phyloP scores from a whole-genome alignment of 2,329 filamentous ascomycete genomes.

The Beauveria scarabaeidicola region DNA sequence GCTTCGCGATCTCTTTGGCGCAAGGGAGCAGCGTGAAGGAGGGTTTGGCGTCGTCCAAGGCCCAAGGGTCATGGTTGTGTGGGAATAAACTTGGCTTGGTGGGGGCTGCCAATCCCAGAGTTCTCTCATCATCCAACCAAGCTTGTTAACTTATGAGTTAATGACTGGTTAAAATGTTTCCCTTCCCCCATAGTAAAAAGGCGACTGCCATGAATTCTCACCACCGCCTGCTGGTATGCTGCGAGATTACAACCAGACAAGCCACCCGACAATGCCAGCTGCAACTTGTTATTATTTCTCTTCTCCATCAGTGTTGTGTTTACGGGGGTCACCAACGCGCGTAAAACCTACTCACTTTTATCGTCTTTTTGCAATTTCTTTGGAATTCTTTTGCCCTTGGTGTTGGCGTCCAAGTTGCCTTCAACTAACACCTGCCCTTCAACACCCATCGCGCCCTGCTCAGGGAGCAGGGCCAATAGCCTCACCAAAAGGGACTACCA shows the following conservation, averaged over 20 bases:
- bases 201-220: neutral
- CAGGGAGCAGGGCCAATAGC: slow-evolving; percentile 8
- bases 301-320: neutral
- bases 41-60: too few relatives aligned
- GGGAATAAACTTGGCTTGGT: neutral
- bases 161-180: neutral
- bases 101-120: neutral
- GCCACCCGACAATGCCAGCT: neutral
- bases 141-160: neutral
- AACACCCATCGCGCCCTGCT: neutral
- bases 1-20: neutral
- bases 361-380: neutral
- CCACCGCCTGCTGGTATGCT: slow-evolving; percentile 7
- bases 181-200: neutral
- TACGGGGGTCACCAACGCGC: neutral
- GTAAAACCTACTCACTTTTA: neutral
- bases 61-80: neutral
- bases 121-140: slow-evolving; percentile 2
- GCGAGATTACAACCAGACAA: slow-evolving; percentile 9
- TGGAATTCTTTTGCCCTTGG: neutral
- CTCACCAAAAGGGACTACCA: slow-evolving; percentile 1
- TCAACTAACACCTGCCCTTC: neutral
- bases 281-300: neutral
- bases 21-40: neutral
- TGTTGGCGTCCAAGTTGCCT: neutral